These are phyloP conservation scores for Trypanosoma lewisi DNA, from an alignment of 208 protist species.

Conservation along the genomic window DNA sequence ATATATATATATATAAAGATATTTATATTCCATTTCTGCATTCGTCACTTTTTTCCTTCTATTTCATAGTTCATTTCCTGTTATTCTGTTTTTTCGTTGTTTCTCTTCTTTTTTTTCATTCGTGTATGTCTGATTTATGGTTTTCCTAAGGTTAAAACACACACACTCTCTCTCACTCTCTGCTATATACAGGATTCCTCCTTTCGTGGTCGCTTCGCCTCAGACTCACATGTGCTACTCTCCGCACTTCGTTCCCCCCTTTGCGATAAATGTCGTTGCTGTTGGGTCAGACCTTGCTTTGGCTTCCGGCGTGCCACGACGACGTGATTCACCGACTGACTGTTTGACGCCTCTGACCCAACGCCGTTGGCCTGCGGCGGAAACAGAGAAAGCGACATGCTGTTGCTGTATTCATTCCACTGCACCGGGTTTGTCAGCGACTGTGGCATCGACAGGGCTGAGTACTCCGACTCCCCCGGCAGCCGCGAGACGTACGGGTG, in stretches of 20 bases:
- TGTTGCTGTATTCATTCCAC: conserved; percentile 70
- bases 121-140: background rate
- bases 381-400: conserved; percentile 77
- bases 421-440: conserved; percentile 50
- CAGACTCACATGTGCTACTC: conserved; percentile 8
- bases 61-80: conserved; percentile 1
- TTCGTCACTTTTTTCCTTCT: background rate
- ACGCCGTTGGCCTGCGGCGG: conserved; percentile 47
- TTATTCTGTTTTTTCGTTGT: conserved; percentile 24
- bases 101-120: conserved; percentile 12
- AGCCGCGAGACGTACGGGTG: conserved; percentile 70
- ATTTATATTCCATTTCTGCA: background rate
- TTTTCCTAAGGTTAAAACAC: background rate
- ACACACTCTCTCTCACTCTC: background rate
- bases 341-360: conserved; percentile 29
- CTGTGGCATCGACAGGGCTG: conserved; percentile 74
- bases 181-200: conserved; percentile 20
- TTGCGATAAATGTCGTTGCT: background rate
- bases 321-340: conserved; percentile 52
- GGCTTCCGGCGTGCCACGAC: conserved; percentile 68
- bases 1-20: background rate
- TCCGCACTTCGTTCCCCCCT: background rate
- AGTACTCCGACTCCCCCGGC: conserved; percentile 47
- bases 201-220: conserved; percentile 14
- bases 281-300: conserved; percentile 26